These are phyloP conservation scores for Dendrocalamus sinicus DNA, from an alignment of 176 grass and related monocot genomes.

Conservation along the genomic window DNA sequence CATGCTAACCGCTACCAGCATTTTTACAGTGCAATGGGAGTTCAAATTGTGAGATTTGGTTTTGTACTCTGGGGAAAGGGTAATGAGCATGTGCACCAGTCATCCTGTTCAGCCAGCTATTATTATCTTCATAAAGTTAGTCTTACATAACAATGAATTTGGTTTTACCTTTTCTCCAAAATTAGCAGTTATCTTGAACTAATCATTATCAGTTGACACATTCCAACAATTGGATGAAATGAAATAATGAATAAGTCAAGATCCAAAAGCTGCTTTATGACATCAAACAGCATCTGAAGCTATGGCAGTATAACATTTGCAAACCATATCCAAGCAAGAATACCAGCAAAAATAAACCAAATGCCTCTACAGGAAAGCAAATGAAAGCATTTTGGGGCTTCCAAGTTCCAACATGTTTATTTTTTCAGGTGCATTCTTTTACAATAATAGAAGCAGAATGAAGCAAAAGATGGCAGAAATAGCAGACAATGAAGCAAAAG, in stretches of 20 bases:
- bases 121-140: constrained; percentile 16
- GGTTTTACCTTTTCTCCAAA: neutral
- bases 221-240: constrained; percentile 8
- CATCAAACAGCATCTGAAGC: constrained; percentile 17
- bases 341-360: constrained; percentile 21
- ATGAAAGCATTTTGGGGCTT: neutral
- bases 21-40: neutral
- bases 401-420: neutral
- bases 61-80: constrained; percentile 1
- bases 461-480: neutral
- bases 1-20: neutral
- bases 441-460: constrained; percentile 8
- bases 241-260: constrained; percentile 15
- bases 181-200: constrained; percentile 6
- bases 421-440: neutral
- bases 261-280: constrained; percentile 14
- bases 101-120: neutral
- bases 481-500: neutral
- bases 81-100: constrained; percentile 14
- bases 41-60: neutral
- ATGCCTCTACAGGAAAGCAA: neutral
- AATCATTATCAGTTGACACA: constrained; percentile 11
- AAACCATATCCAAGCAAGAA: constrained; percentile 10
- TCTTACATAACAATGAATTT: constrained; percentile 10
- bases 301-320: neutral